Evolutionary conservation across 129 eudicot species (phyloP).

Genomic region (Centrapalus pauciflorus): DNA sequence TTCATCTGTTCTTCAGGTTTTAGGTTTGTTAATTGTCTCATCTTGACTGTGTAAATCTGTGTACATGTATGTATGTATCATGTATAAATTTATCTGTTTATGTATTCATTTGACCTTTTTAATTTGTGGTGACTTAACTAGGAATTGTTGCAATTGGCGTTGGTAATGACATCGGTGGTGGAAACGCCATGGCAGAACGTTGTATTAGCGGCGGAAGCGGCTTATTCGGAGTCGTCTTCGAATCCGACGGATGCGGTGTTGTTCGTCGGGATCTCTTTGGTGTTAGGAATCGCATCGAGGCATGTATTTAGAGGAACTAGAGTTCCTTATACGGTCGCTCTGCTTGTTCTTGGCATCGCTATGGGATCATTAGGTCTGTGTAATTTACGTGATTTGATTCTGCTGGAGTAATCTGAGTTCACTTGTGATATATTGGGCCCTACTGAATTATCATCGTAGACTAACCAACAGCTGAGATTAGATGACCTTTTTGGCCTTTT

Average conservation of each 20-base stretch:
- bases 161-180: constrained; percentile 35
- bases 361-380: constrained; percentile 73
- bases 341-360: constrained; percentile 80
- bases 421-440: not conserved
- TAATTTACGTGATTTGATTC: constrained; percentile 7
- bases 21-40: too few relatives aligned
- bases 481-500: not conserved
- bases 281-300: constrained; percentile 71
- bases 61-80: not conserved
- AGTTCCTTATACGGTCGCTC: constrained; percentile 89
- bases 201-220: constrained; percentile 31
- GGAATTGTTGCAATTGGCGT: not conserved
- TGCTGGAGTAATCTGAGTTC: not conserved
- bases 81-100: not conserved
- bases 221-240: constrained; percentile 7
- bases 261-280: constrained; percentile 71
- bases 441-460: not conserved
- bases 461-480: not conserved
- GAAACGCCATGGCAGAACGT: constrained; percentile 20
- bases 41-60: not conserved
- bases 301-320: constrained; percentile 79
- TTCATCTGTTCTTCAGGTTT: not conserved
- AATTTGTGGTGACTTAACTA: not conserved
- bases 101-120: too few relatives aligned
- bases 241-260: constrained; percentile 70